Percentiles rank a stretch among this genome's conserved stretches.
Conservation (phyloP, 116 monocot species). For the Dioscorea cayenensis region DNA sequence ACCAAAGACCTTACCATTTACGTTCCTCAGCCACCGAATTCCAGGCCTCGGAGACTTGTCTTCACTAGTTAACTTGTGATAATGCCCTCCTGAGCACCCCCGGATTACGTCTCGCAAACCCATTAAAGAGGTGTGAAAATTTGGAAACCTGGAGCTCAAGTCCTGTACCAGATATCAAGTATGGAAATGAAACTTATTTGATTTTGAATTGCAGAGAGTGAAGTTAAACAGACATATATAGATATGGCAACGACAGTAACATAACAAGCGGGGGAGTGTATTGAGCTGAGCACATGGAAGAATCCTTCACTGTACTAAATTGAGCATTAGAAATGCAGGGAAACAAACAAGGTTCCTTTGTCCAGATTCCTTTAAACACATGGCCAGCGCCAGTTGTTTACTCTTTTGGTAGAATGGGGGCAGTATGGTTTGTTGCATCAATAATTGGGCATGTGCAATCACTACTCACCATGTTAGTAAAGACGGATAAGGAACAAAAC, state of each 20-base stretch:
- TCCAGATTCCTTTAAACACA: constrained; percentile 17
- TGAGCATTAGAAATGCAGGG: neutral
- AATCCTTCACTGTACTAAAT: neutral
- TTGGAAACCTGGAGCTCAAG: neutral
- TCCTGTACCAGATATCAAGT: too few relatives aligned
- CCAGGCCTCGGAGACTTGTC: neutral
- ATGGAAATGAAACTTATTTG: neutral
- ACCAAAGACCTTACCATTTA: neutral
- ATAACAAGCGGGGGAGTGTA: neutral
- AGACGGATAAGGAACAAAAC: neutral
- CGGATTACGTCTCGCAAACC: constrained; percentile 9
- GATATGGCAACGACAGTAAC: neutral
- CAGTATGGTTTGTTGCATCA: neutral
- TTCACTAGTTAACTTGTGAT: constrained; percentile 6
- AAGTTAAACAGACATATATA: neutral
- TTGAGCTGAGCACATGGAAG: neutral
- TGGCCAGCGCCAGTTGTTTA: constrained; percentile 10
- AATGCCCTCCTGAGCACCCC: neutral
- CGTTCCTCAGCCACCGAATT: neutral
- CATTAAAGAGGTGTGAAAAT: neutral
- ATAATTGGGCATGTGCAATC: constrained; percentile 11
- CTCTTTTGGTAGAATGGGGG: neutral
- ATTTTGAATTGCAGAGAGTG: neutral
- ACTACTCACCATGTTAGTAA: constrained; percentile 1
- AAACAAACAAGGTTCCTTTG: constrained; percentile 7